Conservation (phyloP, 768 basidiomycete species). For the Naganishia vishniacii region DNA sequence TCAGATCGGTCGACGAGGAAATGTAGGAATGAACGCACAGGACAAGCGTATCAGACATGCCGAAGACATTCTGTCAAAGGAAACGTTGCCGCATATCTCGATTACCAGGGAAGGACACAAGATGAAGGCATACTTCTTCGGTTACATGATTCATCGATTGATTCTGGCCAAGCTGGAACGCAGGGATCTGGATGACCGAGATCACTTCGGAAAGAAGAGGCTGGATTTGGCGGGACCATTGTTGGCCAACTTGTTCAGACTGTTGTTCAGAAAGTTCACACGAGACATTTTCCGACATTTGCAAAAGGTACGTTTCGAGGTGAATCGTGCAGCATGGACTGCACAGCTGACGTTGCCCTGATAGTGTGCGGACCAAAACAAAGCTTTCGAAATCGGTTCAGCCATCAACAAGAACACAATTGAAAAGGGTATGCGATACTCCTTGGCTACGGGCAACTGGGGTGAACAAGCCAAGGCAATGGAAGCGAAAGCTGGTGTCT, state of each 20-base stretch:
- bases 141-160: constrained; percentile 97
- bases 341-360: constrained; percentile 24
- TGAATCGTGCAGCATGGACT: background rate
- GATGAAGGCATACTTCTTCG: constrained; percentile 98
- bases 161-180: constrained; percentile 88
- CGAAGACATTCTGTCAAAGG: constrained; percentile 95
- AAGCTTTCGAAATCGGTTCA: constrained; percentile 82
- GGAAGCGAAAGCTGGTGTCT: constrained; percentile 96
- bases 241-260: constrained; percentile 92
- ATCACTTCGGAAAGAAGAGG: constrained; percentile 98
- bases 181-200: constrained; percentile 94
- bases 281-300: constrained; percentile 95
- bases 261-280: constrained; percentile 93
- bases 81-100: constrained; percentile 95
- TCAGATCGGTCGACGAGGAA: constrained; percentile 97
- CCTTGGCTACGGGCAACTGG: constrained; percentile 98
- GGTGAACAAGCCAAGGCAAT: constrained; percentile 98
- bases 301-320: constrained; percentile 66
- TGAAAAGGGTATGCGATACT: constrained; percentile 96
- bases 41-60: constrained; percentile 77
- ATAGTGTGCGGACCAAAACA: constrained; percentile 92
- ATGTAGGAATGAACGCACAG: constrained; percentile 81
- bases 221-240: constrained; percentile 92
- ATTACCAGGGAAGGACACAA: constrained; percentile 93
- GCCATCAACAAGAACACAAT: constrained; percentile 97